phyloP scores from a whole-genome alignment of 192 early-diverging fungal genomes.

The Dissophora globulifera region DNA sequence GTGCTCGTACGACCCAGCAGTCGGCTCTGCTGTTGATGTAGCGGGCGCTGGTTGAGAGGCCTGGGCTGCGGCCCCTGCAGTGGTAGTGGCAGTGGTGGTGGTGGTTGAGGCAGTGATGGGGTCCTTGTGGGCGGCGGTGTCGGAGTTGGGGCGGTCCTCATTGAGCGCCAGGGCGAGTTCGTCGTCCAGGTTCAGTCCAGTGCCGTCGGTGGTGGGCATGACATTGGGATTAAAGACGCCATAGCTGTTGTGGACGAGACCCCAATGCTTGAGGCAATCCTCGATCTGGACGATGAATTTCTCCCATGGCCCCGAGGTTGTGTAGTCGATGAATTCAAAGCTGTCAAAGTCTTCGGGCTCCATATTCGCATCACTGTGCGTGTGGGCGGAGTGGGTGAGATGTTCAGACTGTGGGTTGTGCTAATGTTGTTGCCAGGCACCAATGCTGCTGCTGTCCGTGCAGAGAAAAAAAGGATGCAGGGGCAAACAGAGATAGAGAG shows the following conservation, averaged over 20 bases:
- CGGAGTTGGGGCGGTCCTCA: slow-evolving; percentile 29
- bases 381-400: too few species aligned
- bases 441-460: too few species aligned
- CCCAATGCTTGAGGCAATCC: slow-evolving; percentile 66
- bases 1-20: slow-evolving; percentile 35
- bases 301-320: slow-evolving; percentile 76
- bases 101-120: too few species aligned
- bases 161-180: slow-evolving; percentile 23
- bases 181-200: slow-evolving; percentile 12
- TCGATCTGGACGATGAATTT: slow-evolving; percentile 71
- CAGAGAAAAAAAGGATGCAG: not conserved
- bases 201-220: slow-evolving; percentile 48
- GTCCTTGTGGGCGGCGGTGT: not conserved
- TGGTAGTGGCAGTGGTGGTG: too few species aligned
- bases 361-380: slow-evolving; percentile 1
- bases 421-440: too few species aligned
- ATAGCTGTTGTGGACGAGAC: slow-evolving; percentile 60
- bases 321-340: slow-evolving; percentile 82
- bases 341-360: slow-evolving; percentile 67
- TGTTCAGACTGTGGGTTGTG: too few species aligned
- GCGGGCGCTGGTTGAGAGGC: too few species aligned
- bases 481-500: not conserved
- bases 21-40: too few species aligned
- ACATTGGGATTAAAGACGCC: slow-evolving; percentile 60
- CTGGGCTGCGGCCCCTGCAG: too few species aligned